Conservation (phyloP, 2,329 filamentous ascomycete genomes). For the Coniochaeta pulveracea region DNA sequence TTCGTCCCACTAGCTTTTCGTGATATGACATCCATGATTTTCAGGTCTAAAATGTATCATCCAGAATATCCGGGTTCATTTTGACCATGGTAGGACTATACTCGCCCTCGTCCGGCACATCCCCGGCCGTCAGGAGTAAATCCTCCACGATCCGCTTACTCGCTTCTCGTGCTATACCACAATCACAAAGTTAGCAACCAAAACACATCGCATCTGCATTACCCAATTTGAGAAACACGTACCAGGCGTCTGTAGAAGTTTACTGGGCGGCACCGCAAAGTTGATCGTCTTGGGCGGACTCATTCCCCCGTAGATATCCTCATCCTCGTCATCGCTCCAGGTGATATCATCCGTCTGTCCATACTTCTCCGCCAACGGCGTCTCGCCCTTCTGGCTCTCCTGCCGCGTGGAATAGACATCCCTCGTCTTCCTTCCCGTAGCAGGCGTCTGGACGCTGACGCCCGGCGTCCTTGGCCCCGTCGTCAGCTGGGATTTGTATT, state of each 20-base stretch:
- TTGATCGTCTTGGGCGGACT: conserved; percentile 92
- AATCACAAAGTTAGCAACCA: conserved; percentile 10
- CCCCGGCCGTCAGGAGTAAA: conserved; percentile 65
- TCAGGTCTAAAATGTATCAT: conserved; percentile 56
- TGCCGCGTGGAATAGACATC: conserved; percentile 31
- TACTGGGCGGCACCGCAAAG: conserved; percentile 67
- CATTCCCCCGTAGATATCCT: conserved; percentile 55
- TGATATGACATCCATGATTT: background rate
- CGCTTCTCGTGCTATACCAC: conserved; percentile 56
- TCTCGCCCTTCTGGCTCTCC: conserved; percentile 15
- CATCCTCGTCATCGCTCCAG: conserved; percentile 62
- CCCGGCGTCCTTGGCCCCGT: conserved; percentile 61
- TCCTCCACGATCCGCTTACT: conserved; percentile 74
- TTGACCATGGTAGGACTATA: conserved; percentile 56
- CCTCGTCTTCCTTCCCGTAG: conserved; percentile 33
- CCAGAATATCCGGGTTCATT: conserved; percentile 49
- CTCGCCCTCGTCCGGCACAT: conserved; percentile 42
- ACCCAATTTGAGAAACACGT: conserved; percentile 17
- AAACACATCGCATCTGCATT: too few species aligned
- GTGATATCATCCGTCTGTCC: conserved; percentile 42
- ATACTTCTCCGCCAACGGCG: conserved; percentile 9
- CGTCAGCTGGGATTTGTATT: conserved; percentile 28
- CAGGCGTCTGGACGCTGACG: conserved; percentile 74
- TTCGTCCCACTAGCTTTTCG: background rate
- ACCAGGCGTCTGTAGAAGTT: conserved; percentile 72